These are phyloP conservation scores for Austropuccinia psidii DNA, from an alignment of 1,284 basidiomycete species.

Conservation along the genomic window DNA sequence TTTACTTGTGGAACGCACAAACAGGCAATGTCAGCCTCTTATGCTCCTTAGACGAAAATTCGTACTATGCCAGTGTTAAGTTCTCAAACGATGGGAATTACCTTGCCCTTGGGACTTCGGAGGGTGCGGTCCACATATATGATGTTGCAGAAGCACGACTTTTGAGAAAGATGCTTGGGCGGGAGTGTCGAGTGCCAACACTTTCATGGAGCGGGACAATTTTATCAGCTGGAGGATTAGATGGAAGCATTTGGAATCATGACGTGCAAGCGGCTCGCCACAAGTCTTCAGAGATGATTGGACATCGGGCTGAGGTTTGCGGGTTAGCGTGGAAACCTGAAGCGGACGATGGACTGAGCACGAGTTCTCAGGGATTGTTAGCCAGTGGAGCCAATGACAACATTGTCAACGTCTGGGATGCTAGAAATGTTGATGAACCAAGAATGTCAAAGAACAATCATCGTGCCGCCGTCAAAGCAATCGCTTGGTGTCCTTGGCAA, in stretches of 20 bases:
- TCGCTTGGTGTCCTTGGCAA: constrained; percentile 98
- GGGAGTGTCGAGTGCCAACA: constrained; percentile 67
- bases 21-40: constrained; percentile 71
- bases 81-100: constrained; percentile 82
- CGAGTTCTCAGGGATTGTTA: constrained; percentile 57
- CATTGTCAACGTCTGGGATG: constrained; percentile 94
- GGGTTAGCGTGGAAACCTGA: constrained; percentile 65
- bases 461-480: constrained; percentile 87
- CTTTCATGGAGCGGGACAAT: constrained; percentile 80
- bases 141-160: constrained; percentile 73
- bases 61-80: constrained; percentile 64
- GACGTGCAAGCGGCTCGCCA: constrained; percentile 80
- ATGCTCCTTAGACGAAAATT: constrained; percentile 42
- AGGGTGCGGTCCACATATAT: constrained; percentile 90
- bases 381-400: constrained; percentile 94
- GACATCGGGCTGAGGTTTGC: constrained; percentile 83
- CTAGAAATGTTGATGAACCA: constrained; percentile 62
- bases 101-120: constrained; percentile 75
- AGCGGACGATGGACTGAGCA: constrained; percentile 50
- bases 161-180: constrained; percentile 78
- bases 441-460: constrained; percentile 78
- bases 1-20: constrained; percentile 90
- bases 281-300: constrained; percentile 77
- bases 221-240: constrained; percentile 75
- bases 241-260: constrained; percentile 88